Conservation (phyloP, 1,284 basidiomycete genomes). For the Mycena citricolor region DNA sequence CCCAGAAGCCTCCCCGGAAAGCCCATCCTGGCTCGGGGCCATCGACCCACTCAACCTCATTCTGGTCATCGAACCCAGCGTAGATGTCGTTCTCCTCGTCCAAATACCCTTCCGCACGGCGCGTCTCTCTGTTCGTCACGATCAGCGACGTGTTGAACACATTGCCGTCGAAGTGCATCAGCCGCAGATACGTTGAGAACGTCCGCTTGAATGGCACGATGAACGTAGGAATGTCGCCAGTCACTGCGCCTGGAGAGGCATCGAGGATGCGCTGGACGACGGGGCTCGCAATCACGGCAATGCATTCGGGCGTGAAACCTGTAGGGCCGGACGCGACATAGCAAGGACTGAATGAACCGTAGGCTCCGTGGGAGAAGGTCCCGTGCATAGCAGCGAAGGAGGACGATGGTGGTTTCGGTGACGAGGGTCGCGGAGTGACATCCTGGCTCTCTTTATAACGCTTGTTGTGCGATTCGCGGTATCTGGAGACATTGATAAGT, state of each 20-base stretch:
- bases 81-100: constrained; percentile 29
- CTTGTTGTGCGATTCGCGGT: constrained; percentile 26
- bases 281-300: constrained; percentile 24
- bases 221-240: constrained; percentile 33
- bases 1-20: constrained; percentile 38
- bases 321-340: constrained; percentile 21
- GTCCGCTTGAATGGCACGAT: constrained; percentile 33
- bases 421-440: constrained; percentile 26
- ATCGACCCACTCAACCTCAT: constrained; percentile 33
- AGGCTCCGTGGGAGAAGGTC: constrained; percentile 34
- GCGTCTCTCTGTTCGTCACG: constrained; percentile 33
- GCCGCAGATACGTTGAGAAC: constrained; percentile 35
- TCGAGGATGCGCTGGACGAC: constrained; percentile 32
- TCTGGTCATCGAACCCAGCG: constrained; percentile 33
- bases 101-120: constrained; percentile 27
- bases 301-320: constrained; percentile 22
- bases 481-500: constrained; percentile 22
- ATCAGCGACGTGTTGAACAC: constrained; percentile 36
- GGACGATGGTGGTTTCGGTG: constrained; percentile 25
- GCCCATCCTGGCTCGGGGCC: constrained; percentile 28
- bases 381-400: constrained; percentile 23
- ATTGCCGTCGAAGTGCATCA: constrained; percentile 36
- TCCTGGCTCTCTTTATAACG: constrained; percentile 23
- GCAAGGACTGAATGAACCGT: constrained; percentile 34
- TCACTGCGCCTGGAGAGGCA: constrained; percentile 2